These are phyloP conservation scores for Candida multigemmis DNA, from an alignment of 805 yeast genomes.

Conservation along the genomic window DNA sequence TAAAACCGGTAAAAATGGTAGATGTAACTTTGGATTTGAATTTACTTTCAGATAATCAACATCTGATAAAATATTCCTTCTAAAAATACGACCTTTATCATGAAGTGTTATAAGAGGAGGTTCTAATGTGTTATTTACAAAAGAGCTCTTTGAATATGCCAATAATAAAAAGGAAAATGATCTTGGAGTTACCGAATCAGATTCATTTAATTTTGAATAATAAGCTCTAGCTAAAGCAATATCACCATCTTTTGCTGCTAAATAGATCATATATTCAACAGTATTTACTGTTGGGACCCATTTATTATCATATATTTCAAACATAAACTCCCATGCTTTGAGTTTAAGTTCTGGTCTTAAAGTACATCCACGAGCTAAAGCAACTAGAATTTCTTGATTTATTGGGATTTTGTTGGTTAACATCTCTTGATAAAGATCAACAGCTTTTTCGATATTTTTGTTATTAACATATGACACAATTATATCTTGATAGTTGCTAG, in stretches of 20 bases:
- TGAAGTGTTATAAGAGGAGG: constrained; percentile 28
- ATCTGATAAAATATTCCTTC: constrained; percentile 36
- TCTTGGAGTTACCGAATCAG: constrained; percentile 23
- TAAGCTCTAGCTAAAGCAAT: constrained; percentile 61
- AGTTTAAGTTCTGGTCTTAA: constrained; percentile 34
- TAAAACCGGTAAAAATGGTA: constrained; percentile 67
- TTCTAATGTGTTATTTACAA: constrained; percentile 7
- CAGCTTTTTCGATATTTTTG: constrained; percentile 60
- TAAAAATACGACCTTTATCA: constrained; percentile 37
- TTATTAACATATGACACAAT: constrained; percentile 56
- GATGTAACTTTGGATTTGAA: constrained; percentile 7
- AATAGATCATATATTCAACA: constrained; percentile 59
- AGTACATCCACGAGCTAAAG: constrained; percentile 63
- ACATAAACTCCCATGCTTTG: constrained; percentile 73
- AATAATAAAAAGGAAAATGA: constrained; percentile 38
- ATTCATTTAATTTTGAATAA: constrained; percentile 36
- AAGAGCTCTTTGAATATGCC: constrained; percentile 34
- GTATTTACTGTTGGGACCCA: constrained; percentile 39
- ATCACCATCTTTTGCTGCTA: constrained; percentile 80
- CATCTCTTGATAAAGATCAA: constrained; percentile 74
- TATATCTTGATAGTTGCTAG: constrained; percentile 61
- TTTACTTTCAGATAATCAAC: constrained; percentile 5
- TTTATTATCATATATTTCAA: constrained; percentile 44
- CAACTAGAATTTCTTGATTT: constrained; percentile 34
- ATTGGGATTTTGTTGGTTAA: constrained; percentile 12